Base-by-base conservation (phyloP, 2,329 filamentous ascomycete species). In the Exophiala sp. region DNA sequence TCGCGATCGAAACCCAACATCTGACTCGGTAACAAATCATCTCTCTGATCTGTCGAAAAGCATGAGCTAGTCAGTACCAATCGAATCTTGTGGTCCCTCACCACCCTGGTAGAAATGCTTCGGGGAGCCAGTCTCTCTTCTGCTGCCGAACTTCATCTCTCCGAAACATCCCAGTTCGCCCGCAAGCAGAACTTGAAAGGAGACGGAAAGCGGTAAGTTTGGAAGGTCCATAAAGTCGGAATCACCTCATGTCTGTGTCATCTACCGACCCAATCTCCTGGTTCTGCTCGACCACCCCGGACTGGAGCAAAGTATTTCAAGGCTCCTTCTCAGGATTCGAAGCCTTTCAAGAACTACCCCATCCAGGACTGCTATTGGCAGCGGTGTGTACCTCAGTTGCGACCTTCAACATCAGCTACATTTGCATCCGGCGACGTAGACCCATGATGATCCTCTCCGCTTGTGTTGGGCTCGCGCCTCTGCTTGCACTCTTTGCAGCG, bases 401-500 rank as follows among this genome's bases (percentile, higher is more conserved):
- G 11, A 48, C 46, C 11, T 38, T 51, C 49, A 49, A 49, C 16
- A 38, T 48, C 36, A 50, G 51, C 29, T 52, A 47, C 20, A 32
- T 49, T 40, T 54, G 16, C 42, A 14, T 55, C 45, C 45, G 44
- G 12, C 46, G 48, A 18, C 29, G 41, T 29, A 16, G 24, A 3
- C 45, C 41, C 29, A 47, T 44, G 34, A 55, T 58, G 55, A 24
- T 55, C 20, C 32, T 52, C n/a, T 55, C 52, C 32, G 48, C 42
- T 3, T 50, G n/a, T n/a, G 29, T 54, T 18, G 55, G 55, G 29
- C 29, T 60, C n/a, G 34, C 41, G 14, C 55, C 66, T 29, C 54
- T 65, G 14, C 43, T 63, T 24, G 18, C 62, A 33, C 44, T 68
- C 47, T 50, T 60, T 39, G 52, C 65, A 21, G 43, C 56, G 32